Conservation (phyloP, 2,329 filamentous ascomycete genomes). For the Pezizomycotina sp. region DNA sequence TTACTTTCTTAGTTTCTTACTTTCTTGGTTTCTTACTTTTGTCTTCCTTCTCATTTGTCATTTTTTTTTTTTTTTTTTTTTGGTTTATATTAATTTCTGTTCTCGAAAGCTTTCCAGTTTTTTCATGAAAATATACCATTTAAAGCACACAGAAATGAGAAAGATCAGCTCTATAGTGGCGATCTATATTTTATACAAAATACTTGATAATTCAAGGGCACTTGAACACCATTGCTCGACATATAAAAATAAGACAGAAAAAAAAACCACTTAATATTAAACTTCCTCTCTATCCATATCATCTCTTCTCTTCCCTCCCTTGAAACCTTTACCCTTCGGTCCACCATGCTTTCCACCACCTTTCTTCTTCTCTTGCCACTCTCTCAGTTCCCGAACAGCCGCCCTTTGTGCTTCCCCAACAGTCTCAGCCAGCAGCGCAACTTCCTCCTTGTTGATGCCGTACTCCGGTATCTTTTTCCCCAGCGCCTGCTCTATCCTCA, state of each 20-base stretch:
- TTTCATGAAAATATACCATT: not conserved
- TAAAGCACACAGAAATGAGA: slow-evolving; percentile 5
- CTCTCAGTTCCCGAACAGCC: slow-evolving; percentile 67
- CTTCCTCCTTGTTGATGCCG: slow-evolving; percentile 58
- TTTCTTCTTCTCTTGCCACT: slow-evolving; percentile 48
- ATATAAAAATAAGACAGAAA: not conserved
- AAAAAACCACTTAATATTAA: slow-evolving; percentile 6
- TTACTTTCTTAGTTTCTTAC: slow-evolving; percentile 19
- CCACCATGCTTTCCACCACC: slow-evolving; percentile 16
- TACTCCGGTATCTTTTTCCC: slow-evolving; percentile 60
- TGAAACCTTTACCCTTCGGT: slow-evolving; percentile 20
- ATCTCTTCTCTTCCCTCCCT: slow-evolving; percentile 21
- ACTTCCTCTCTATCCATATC: slow-evolving; percentile 25
- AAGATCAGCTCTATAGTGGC: not conserved
- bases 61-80: slow-evolving; percentile 13
- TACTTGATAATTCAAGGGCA: slow-evolving; percentile 2
- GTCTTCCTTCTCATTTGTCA: slow-evolving; percentile 21
- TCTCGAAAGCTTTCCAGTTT: not conserved
- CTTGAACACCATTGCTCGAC: not conserved
- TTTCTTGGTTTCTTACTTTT: slow-evolving; percentile 24
- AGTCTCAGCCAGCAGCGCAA: slow-evolving; percentile 60
- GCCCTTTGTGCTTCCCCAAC: slow-evolving; percentile 72
- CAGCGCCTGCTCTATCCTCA: slow-evolving; percentile 66
- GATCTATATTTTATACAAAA: not conserved
- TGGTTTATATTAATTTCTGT: slow-evolving; percentile 4